Evolutionary conservation across 768 basidiomycete genomes (phyloP).

Genomic region (Leccinellum albellum): DNA sequence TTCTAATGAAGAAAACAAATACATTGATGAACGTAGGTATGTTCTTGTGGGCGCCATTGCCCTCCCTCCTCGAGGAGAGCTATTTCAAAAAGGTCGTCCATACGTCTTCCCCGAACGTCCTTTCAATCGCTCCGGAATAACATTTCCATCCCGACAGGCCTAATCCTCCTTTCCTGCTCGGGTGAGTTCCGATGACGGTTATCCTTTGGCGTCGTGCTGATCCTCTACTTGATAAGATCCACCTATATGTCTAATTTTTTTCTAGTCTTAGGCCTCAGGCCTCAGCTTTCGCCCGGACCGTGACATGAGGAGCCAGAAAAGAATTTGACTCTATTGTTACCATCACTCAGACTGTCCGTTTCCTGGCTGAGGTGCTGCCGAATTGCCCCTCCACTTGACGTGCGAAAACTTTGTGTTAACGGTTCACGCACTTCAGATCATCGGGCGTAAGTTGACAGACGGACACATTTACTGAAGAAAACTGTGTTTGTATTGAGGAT

Average conservation of each 20-base stretch:
- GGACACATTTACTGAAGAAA: neutral
- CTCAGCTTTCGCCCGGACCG: too few species aligned
- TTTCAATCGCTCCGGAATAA: neutral
- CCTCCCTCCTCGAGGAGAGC: slow-evolving; percentile 46
- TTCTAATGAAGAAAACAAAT: neutral
- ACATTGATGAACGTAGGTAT: neutral
- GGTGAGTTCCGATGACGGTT: slow-evolving; percentile 7
- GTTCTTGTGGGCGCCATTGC: slow-evolving; percentile 41
- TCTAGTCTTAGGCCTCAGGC: too few species aligned
- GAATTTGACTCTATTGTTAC: neutral
- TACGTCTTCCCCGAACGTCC: slow-evolving; percentile 22
- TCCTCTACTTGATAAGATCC: too few species aligned
- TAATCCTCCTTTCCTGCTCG: slow-evolving; percentile 21
- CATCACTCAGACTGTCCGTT: neutral
- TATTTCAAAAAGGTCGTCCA: slow-evolving; percentile 48
- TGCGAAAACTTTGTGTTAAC: too few species aligned
- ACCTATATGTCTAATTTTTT: too few species aligned
- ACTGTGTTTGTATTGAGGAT: too few species aligned
- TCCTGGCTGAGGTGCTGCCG: neutral
- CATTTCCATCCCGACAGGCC: neutral
- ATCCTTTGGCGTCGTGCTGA: neutral
- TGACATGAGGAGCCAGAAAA: neutral
- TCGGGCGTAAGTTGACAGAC: too few species aligned
- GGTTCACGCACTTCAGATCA: too few species aligned
- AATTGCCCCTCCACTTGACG: too few species aligned